These are phyloP conservation scores for Bacterosira constricta DNA, from an alignment of 108 stramenopile genomes.

Conservation along the genomic window DNA sequence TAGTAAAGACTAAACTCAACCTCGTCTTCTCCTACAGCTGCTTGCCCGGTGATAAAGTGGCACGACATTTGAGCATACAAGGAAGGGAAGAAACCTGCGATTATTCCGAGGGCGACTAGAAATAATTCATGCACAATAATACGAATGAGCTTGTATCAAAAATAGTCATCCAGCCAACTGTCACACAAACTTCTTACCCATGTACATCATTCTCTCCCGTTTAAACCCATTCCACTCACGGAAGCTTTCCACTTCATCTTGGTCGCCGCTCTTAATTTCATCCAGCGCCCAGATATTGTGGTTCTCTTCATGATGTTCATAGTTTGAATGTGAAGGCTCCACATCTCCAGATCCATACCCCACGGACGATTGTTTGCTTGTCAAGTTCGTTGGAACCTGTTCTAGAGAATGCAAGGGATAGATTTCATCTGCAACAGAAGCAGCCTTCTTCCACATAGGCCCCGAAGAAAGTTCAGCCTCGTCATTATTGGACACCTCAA, in stretches of 20 bases:
- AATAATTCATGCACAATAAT: too few species aligned
- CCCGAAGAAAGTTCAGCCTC: background rate
- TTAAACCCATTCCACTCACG: constrained; percentile 1
- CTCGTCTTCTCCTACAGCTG: background rate
- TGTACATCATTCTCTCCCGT: background rate
- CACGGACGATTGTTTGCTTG: too few species aligned
- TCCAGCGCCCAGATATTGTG: too few species aligned
- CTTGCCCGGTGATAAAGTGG: constrained; percentile 1
- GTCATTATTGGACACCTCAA: background rate
- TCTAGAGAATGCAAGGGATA: too few species aligned
- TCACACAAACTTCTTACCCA: background rate
- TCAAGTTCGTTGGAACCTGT: too few species aligned
- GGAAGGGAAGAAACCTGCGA: constrained; percentile 6
- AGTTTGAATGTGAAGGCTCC: too few species aligned
- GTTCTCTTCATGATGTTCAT: too few species aligned
- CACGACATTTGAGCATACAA: background rate
- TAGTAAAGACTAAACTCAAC: background rate
- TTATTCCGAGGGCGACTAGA: background rate
- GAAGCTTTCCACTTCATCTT: background rate
- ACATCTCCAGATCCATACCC: too few species aligned
- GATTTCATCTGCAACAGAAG: too few species aligned
- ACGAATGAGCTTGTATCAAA: too few species aligned
- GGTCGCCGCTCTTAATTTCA: too few species aligned
- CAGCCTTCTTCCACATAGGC: constrained; percentile 2
- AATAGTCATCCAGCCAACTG: background rate